These are phyloP conservation scores for Pyrus bretschneideri DNA, from an alignment of 306 rosid genomes.

Conservation along the genomic window DNA sequence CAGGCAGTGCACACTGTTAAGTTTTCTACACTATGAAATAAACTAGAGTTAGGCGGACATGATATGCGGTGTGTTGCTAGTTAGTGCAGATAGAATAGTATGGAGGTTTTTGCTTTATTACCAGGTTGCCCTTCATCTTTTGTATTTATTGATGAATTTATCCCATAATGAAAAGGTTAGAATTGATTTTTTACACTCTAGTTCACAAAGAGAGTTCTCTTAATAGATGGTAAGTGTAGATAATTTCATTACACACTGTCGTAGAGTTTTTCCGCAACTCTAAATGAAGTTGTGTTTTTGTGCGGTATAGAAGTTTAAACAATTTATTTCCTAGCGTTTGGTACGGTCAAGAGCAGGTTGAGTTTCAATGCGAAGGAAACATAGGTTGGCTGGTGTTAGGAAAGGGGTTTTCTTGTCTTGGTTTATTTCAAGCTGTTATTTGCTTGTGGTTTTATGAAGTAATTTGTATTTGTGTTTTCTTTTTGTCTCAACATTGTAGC, in stretches of 20 bases:
- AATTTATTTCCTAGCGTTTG: background rate
- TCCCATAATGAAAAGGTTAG: no score
- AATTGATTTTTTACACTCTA: no score
- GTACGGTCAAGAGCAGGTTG: background rate
- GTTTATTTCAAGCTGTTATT: background rate
- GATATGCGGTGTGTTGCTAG: no score
- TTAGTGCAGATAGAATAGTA: no score
- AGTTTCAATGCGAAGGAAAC: background rate
- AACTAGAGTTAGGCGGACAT: no score
- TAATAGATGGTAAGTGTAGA: no score
- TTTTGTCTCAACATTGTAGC: conserved; percentile 35
- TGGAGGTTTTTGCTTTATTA: no score
- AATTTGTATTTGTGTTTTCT: conserved; percentile 3
- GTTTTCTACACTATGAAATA: background rate
- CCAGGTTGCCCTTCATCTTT: no score
- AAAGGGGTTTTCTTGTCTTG: background rate
- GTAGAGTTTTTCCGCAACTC: background rate
- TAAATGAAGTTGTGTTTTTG: background rate
- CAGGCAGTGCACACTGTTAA: background rate
- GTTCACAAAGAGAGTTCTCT: no score
- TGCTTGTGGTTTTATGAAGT: background rate
- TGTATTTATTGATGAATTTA: no score
- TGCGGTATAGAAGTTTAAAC: background rate
- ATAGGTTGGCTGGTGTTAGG: background rate
- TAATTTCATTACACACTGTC: background rate